phyloP scores from a whole-genome alignment of 257 asterid species.

The Nicotiana attenuata region DNA sequence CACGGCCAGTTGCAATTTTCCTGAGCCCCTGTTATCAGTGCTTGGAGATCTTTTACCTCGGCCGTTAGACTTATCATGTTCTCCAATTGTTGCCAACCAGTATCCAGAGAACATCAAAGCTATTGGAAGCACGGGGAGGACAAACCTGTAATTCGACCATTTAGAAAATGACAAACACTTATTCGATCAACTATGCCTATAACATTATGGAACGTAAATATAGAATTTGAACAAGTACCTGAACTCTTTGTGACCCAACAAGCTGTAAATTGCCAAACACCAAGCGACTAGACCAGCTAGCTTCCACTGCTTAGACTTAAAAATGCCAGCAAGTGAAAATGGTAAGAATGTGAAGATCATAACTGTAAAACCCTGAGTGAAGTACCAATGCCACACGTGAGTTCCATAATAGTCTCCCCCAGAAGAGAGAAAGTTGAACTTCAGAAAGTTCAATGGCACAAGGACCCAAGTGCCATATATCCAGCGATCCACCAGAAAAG shows the following conservation, averaged over 20 bases:
- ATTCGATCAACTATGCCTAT: neutral
- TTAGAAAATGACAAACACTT: conserved; percentile 35
- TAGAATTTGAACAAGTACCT: conserved; percentile 41
- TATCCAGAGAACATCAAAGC: conserved; percentile 83
- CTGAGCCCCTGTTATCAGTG: conserved; percentile 16
- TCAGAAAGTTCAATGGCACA: conserved; percentile 84
- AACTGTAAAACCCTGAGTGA: conserved; percentile 93
- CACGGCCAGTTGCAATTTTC: conserved; percentile 40
- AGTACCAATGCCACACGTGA: conserved; percentile 99
- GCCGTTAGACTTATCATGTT: conserved; percentile 18
- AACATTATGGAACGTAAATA: conserved; percentile 13
- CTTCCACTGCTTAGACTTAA: conserved; percentile 64
- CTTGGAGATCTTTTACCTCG: conserved; percentile 27
- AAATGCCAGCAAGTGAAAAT: conserved; percentile 59
- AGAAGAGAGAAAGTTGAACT: conserved; percentile 86
- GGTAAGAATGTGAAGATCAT: conserved; percentile 85
- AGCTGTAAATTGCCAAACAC: conserved; percentile 84
- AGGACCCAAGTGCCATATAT: conserved; percentile 87
- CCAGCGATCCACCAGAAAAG: conserved; percentile 65
- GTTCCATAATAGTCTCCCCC: conserved; percentile 99
- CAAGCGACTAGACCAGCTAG: conserved; percentile 73
- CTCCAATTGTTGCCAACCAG: conserved; percentile 50
- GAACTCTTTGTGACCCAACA: conserved; percentile 97
- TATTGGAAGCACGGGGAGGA: conserved; percentile 93
- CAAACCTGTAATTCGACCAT: conserved; percentile 68